Evolutionary conservation across 345 rosid genomes (phyloP).

Genomic region (Schrenkiella parvula): DNA sequence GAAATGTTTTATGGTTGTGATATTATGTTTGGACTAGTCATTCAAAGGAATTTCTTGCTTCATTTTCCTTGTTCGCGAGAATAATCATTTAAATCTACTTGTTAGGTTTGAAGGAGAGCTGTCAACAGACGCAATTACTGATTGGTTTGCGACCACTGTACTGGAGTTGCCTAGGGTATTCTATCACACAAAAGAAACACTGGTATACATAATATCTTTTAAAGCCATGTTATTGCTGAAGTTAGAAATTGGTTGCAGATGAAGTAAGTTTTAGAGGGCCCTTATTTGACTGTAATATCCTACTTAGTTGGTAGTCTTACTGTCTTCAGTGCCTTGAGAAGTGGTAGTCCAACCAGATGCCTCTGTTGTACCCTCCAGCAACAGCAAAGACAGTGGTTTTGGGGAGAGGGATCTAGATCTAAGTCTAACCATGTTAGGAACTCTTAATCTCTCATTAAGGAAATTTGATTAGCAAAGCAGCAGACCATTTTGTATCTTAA

Average conservation of each 20-base stretch:
- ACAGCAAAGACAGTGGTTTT: background rate
- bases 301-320: background rate
- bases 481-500: background rate
- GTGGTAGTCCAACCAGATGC: background rate
- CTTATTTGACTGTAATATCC: conserved; percentile 4
- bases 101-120: conserved; percentile 73
- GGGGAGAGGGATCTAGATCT: conserved; percentile 10
- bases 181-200: conserved; percentile 75
- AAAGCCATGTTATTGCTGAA: background rate
- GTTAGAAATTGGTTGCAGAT: background rate
- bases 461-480: background rate
- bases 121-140: conserved; percentile 66
- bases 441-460: background rate
- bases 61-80: background rate
- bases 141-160: conserved; percentile 76
- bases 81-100: background rate
- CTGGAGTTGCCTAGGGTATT: conserved; percentile 81
- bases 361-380: background rate
- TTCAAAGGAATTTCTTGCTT: background rate
- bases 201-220: conserved; percentile 43
- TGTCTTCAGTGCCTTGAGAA: conserved; percentile 8
- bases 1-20: background rate
- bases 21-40: background rate
- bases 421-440: conserved; percentile 1
- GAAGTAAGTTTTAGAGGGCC: background rate